Base-by-base conservation (phyloP, 108 stramenopile genomes). In the Schizochytrium sp. region DNA sequence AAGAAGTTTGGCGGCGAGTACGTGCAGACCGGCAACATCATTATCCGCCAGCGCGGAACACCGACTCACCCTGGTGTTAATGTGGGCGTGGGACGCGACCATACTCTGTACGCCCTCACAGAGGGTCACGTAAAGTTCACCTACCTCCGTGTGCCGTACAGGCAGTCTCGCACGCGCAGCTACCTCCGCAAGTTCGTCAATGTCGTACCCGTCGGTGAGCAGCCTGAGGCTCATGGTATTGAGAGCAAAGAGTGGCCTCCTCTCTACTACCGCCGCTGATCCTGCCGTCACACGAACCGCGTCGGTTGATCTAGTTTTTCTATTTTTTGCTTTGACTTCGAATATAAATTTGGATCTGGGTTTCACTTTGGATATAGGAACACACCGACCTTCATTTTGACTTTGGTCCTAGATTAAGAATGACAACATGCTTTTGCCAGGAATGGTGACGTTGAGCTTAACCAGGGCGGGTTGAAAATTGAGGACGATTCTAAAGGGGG, bases 41-140 rank as follows among this genome's bases (percentile, higher is more conserved):
- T 99, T n/a, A 94, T 98, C 1, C 94, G 99, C 60, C 99, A 99
- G 90, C 93, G 99, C 10, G 99, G 99, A 45, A 94, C 93, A 73
- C 97, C 96, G 88, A 98, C 64, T 72, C 91, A 90, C 61, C 92
- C 94, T n/a, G 89, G 88, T 28, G 4, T 12, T 42, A 42, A 88
- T 44, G 98, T 98, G 15, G 96, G 96, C 28, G 94, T 97, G 92
- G 98, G 98, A 42, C 96, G 95, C 76, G 97, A 98, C 93, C 97
- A 99, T 89, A 99, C 98, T 5, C 76, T 99, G 8, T 99, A 95
- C 92, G 97, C 97, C 72, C 93, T 94, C 88, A 59, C 50, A 17
- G 91, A 91, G 3, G 98, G 98, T 7, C 87, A 93, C 41, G 97
- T 99, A 3, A 88, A 91, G 61, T 96, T 97, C 93, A 72, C 50